Conservation (phyloP, 2,329 filamentous ascomycete species). For the Alternaria rosae region DNA sequence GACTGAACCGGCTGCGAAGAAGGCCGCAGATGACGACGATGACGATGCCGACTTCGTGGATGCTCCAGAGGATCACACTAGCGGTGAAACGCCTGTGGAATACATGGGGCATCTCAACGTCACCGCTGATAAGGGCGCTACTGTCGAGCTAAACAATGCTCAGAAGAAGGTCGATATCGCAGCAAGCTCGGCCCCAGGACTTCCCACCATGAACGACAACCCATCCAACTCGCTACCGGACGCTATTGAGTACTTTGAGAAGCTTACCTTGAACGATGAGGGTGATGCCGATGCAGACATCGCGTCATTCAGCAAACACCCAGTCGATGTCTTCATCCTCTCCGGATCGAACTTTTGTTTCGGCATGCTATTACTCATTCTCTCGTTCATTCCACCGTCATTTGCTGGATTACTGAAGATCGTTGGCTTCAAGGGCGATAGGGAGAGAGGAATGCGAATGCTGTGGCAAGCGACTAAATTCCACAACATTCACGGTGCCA, state of each 20-base stretch:
- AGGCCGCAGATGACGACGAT: conserved; percentile 33
- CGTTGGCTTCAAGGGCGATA: conserved; percentile 89
- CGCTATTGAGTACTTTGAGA: conserved; percentile 41
- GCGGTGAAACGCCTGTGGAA: conserved; percentile 55
- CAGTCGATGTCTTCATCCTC: conserved; percentile 87
- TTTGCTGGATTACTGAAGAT: conserved; percentile 88
- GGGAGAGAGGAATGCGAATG: conserved; percentile 80
- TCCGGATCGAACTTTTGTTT: conserved; percentile 90
- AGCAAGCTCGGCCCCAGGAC: conserved; percentile 35
- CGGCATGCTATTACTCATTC: conserved; percentile 81
- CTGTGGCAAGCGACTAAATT: conserved; percentile 91
- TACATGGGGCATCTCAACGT: conserved; percentile 57
- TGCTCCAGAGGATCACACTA: conserved; percentile 59
- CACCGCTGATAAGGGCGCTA: conserved; percentile 29
- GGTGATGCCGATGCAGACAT: conserved; percentile 63
- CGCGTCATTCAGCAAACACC: conserved; percentile 70
- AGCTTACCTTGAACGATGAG: conserved; percentile 38
- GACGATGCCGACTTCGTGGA: conserved; percentile 64
- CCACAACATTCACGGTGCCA: conserved; percentile 88
- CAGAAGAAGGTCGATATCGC: conserved; percentile 29
- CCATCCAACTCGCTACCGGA: conserved; percentile 31
- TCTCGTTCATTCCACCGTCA: conserved; percentile 91
- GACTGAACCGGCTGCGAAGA: conserved; percentile 9
- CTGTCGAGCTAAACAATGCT: conserved; percentile 34
- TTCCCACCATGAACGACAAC: conserved; percentile 27